These are phyloP conservation scores for Talaromyces sp. DNA, from an alignment of 2,329 filamentous ascomycete genomes.

Conservation along the genomic window DNA sequence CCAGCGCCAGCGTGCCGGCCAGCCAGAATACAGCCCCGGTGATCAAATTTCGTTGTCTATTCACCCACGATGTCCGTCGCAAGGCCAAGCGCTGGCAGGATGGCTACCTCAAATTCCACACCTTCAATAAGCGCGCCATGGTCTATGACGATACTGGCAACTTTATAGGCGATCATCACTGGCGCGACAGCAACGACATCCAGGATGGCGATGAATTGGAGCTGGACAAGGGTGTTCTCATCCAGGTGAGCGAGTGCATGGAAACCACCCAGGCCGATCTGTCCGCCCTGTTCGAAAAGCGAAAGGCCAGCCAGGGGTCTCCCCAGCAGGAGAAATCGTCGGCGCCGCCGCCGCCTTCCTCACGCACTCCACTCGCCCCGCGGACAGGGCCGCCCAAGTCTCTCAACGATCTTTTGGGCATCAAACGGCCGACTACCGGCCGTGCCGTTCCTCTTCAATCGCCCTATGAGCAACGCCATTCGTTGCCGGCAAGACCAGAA, in stretches of 20 bases:
- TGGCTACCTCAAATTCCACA: conserved; percentile 80
- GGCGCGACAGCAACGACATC: conserved; percentile 64
- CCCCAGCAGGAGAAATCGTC: conserved; percentile 21
- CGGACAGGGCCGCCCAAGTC: conserved; percentile 53
- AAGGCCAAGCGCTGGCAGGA: conserved; percentile 95
- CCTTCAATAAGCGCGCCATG: conserved; percentile 88
- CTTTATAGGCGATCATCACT: conserved; percentile 80
- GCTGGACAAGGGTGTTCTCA: conserved; percentile 70
- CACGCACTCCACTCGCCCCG: conserved; percentile 31
- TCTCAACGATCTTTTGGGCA: conserved; percentile 61
- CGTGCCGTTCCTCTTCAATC: conserved; percentile 59
- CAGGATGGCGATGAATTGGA: conserved; percentile 77
- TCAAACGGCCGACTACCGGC: conserved; percentile 59
- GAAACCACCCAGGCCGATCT: conserved; percentile 73
- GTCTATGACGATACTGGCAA: conserved; percentile 79
- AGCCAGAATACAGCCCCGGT: conserved; percentile 68
- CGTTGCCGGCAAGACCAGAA: conserved; percentile 9
- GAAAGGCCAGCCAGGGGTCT: conserved; percentile 40
- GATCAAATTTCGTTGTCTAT: conserved; percentile 78
- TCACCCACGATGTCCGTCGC: conserved; percentile 75
- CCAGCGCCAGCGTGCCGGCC: conserved; percentile 38
- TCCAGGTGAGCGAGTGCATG: conserved; percentile 75
- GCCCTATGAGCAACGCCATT: conserved; percentile 54
- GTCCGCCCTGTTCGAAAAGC: conserved; percentile 68
- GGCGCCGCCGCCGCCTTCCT: conserved; percentile 36